Percentiles rank a stretch among this genome's conserved stretches.
These are phyloP conservation scores for Casuarina glauca DNA, from an alignment of 306 rosid species.

Conservation along the genomic window DNA sequence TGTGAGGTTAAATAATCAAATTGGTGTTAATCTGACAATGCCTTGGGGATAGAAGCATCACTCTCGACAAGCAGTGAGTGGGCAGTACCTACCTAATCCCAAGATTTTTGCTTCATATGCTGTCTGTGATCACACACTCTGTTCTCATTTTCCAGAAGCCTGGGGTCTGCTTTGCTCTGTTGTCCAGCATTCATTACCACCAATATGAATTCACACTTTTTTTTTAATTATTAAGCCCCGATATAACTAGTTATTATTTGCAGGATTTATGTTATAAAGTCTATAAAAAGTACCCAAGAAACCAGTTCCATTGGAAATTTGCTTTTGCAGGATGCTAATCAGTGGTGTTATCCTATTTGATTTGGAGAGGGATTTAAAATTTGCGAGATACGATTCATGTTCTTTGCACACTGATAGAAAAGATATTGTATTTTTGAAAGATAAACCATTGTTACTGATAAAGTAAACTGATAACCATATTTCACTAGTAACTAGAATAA, in stretches of 20 bases:
- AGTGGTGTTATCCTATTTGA: background rate
- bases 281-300: background rate
- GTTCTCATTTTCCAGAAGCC: background rate
- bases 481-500: background rate
- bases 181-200: background rate
- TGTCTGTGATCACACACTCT: background rate
- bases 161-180: background rate
- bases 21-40: no score
- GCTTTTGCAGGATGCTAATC: background rate
- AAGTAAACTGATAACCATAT: background rate
- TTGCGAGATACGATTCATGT: background rate
- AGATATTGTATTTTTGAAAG: background rate
- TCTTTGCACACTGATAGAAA: background rate
- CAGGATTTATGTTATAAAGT: background rate
- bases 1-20: background rate
- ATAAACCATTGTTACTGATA: background rate
- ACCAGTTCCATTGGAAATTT: background rate
- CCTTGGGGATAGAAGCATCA: no score
- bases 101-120: conserved; percentile 6
- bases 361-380: background rate
- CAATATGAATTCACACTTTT: background rate
- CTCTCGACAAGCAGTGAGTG: no score
- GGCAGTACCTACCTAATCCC: no score
- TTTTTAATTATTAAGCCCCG: background rate
- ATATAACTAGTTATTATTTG: background rate